A percentile compares a stretch with the other conserved stretches of the same genome.
These are phyloP conservation scores for Colletotrichum chrysophilum DNA, from an alignment of 2,329 filamentous ascomycete genomes.

Conservation along the genomic window DNA sequence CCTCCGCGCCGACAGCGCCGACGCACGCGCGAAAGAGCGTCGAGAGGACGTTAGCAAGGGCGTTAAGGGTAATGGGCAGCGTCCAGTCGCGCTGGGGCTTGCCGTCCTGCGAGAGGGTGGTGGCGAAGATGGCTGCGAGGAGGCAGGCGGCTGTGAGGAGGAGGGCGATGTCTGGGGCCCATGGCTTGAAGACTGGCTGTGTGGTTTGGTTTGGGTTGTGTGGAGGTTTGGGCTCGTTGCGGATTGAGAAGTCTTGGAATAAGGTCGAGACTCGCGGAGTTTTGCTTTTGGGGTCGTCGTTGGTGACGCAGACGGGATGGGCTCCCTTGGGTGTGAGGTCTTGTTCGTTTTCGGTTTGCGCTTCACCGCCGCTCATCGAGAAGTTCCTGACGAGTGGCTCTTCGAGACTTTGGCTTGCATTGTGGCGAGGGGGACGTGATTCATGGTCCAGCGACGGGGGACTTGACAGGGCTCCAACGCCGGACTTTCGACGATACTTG, in stretches of 20 bases:
- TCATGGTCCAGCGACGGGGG: rapidly evolving
- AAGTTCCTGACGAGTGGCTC: not conserved
- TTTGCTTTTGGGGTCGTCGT: not conserved
- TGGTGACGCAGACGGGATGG: not conserved
- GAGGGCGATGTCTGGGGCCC: not conserved
- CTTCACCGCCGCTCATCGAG: not conserved
- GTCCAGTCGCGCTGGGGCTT: constrained; percentile 22
- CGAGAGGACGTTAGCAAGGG: constrained; percentile 23
- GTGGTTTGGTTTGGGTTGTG: rapidly evolving
- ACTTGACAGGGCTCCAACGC: not conserved
- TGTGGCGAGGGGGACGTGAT: not conserved
- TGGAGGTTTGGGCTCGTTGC: rapidly evolving
- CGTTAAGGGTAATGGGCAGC: constrained; percentile 26
- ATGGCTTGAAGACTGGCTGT: not conserved
- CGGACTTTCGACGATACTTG: not conserved
- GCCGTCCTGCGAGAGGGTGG: constrained; percentile 15
- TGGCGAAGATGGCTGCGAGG: constrained; percentile 14
- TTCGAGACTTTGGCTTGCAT: not conserved
- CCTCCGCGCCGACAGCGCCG: not conserved
- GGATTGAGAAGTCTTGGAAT: not conserved
- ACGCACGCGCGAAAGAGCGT: constrained; percentile 17
- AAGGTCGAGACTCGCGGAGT: not conserved
- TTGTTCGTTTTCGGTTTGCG: rapidly evolving
- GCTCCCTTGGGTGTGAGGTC: rapidly evolving
- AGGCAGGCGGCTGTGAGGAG: not conserved